Evolutionary conservation across 2,329 filamentous ascomycete genomes (phyloP).

Genomic region (Fusarium tuaranense): DNA sequence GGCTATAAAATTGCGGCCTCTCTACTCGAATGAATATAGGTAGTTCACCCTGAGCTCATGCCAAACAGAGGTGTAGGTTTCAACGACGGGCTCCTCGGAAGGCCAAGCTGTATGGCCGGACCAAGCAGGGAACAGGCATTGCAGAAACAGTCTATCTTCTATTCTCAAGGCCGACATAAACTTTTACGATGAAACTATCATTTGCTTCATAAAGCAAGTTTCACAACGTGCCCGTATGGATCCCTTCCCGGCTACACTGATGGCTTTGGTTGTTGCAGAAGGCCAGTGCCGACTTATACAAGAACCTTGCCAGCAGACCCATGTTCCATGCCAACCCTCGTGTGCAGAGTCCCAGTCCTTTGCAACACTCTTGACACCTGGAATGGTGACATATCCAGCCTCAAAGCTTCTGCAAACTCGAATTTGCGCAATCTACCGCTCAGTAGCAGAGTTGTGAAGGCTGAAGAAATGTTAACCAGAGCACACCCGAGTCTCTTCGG

Average conservation of each 20-base stretch:
- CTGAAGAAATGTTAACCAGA: conserved; percentile 4
- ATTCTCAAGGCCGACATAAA: neutral
- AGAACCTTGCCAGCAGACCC: neutral
- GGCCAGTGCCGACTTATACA: neutral
- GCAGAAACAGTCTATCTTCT: neutral
- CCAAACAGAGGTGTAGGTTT: too few species aligned
- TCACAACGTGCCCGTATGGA: neutral
- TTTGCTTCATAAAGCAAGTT: neutral
- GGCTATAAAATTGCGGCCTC: neutral
- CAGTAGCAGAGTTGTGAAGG: conserved; percentile 26
- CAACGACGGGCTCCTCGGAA: too few species aligned
- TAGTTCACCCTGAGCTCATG: too few species aligned
- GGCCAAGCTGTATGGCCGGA: neutral
- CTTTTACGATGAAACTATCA: neutral
- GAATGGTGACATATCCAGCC: neutral
- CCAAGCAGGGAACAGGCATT: neutral
- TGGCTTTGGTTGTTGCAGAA: neutral
- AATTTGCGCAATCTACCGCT: neutral
- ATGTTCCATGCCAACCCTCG: neutral
- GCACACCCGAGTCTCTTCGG: accelerated
- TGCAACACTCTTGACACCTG: neutral
- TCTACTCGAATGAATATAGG: accelerated
- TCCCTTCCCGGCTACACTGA: neutral
- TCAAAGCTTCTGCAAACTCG: neutral
- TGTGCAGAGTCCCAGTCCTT: neutral